Percentiles rank a stretch among this genome's conserved stretches.
These are phyloP conservation scores for Boletellus sp. DNA, from an alignment of 768 basidiomycete genomes.

Conservation along the genomic window DNA sequence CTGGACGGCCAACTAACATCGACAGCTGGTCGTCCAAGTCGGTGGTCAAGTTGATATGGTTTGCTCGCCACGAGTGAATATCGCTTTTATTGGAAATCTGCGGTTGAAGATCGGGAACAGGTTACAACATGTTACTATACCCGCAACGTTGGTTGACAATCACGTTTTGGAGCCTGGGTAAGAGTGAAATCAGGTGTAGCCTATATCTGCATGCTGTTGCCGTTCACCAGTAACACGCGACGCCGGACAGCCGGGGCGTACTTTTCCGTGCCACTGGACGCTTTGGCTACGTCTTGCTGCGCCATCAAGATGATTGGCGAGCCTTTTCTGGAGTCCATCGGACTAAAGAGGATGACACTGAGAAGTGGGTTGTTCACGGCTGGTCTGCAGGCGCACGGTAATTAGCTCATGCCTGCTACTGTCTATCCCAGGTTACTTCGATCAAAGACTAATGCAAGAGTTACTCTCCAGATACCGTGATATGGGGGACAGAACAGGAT, in stretches of 20 bases:
- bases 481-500: neutral
- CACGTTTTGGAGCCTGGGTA: too few relatives aligned
- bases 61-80: too few relatives aligned
- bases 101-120: too few relatives aligned
- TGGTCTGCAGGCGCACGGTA: neutral
- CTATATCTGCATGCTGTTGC: neutral
- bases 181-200: neutral
- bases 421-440: neutral
- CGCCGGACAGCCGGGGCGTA: neutral
- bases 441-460: neutral
- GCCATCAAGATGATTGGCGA: neutral
- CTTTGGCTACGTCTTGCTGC: neutral
- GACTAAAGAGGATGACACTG: conserved; percentile 1
- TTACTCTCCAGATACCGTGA: neutral
- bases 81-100: too few relatives aligned
- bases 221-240: neutral
- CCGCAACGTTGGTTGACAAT: too few relatives aligned
- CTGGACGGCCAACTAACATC: too few relatives aligned
- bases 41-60: too few relatives aligned
- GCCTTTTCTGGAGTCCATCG: neutral
- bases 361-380: neutral
- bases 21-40: too few relatives aligned
- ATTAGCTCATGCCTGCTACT: neutral
- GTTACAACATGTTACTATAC: too few relatives aligned
- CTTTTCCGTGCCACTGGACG: neutral